Evolutionary conservation across 2,329 filamentous ascomycete genomes (phyloP), one percentile per base, ranked within the genome.

Genomic region (Pestalotiopsis sp.): DNA sequence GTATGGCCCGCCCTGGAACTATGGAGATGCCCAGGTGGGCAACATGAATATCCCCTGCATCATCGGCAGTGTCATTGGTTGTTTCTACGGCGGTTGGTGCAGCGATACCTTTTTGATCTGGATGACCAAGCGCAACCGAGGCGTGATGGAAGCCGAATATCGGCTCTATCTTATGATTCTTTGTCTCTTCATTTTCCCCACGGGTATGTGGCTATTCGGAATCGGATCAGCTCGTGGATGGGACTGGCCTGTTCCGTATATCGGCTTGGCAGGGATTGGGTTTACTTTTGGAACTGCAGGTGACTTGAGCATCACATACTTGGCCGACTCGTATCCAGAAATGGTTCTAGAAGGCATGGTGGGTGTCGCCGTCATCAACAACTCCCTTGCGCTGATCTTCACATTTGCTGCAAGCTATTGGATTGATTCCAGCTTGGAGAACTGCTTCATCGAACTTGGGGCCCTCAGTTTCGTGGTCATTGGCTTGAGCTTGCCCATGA

Each of bases 281-380:
- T 25, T 25, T 25, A 25, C 25, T 25, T 25, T 25, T 76, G 87
- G 87, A 7, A 89, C 86, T 65, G 86, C 86, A 2, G 87, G 87
- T 5, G 87, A 89, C 75, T 74, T 89, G 68, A 81, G 83, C 66
- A 83, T 87, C 80, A 84, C 86, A 0, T 88, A 88, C 69, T 77
- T 88, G 4, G 85, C 86, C 72, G 86, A 88, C 69, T 83, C 83
- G 3, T 88, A 88, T 68, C 85, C 86, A 0, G 86, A 87, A 41
- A 87, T 87, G 82, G 83, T 88, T 5, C 77, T 88, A 2, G 86
- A 88, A 72, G 86, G 86, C 36, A 88, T 88, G 86, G 86, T 88
- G 1, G 86, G 86, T 5, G 86, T 88, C 1, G 82, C 85, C 2
- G 84, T 87, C 23, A 87, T 88, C 75, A 88, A 88, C 76, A 88